phyloP scores from a whole-genome alignment of 192 early-diverging fungal genomes.

The Helicostylum pulchrum region DNA sequence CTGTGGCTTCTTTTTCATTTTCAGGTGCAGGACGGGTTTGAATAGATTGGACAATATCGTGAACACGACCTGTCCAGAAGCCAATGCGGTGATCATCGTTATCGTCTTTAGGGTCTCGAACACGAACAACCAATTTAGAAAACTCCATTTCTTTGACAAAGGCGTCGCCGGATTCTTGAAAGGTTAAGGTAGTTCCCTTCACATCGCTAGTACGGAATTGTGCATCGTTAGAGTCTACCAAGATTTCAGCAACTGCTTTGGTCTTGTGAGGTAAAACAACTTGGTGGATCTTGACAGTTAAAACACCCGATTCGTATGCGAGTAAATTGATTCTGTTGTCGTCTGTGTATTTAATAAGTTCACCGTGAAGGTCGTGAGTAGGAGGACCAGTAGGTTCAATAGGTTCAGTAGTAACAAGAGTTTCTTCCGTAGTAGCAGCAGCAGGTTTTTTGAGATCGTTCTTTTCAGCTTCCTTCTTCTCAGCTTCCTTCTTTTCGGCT shows the following conservation, averaged over 20 bases:
- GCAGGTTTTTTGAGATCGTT: not conserved
- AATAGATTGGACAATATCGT: slow-evolving; percentile 1
- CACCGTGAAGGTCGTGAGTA: slow-evolving; percentile 32
- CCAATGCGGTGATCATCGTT: slow-evolving; percentile 32
- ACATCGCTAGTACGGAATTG: slow-evolving; percentile 39
- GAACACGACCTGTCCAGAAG: slow-evolving; percentile 3
- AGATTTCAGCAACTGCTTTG: slow-evolving; percentile 41
- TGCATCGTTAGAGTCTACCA: slow-evolving; percentile 45
- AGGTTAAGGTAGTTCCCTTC: slow-evolving; percentile 29
- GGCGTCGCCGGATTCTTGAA: slow-evolving; percentile 47
- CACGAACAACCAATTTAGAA: slow-evolving; percentile 41
- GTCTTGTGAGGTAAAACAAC: slow-evolving; percentile 21
- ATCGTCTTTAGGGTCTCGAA: slow-evolving; percentile 32
- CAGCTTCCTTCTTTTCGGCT: not conserved
- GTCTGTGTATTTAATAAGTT: slow-evolving; percentile 24
- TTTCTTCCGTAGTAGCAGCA: not conserved
- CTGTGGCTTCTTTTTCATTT: not conserved
- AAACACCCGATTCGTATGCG: slow-evolving; percentile 48
- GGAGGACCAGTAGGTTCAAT: slow-evolving; percentile 10
- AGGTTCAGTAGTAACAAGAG: not conserved
- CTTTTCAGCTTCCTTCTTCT: not conserved
- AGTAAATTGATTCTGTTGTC: slow-evolving; percentile 26
- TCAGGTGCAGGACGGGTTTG: not conserved
- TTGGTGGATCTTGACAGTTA: slow-evolving; percentile 48
- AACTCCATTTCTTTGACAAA: slow-evolving; percentile 59